phyloP scores from a whole-genome alignment of 192 early-diverging fungal genomes.

The Backusella westeae region DNA sequence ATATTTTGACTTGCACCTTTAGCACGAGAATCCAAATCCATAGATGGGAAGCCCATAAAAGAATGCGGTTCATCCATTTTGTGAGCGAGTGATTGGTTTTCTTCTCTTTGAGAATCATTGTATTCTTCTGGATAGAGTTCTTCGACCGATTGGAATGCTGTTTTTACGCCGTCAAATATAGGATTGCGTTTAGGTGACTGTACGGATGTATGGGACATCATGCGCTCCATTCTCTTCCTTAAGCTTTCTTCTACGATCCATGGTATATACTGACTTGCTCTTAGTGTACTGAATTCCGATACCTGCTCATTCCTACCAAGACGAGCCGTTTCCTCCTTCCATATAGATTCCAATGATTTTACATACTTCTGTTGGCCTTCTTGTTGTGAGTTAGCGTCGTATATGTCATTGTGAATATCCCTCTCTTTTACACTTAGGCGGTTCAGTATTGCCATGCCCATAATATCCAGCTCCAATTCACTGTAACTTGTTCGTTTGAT shows the following conservation, averaged over 20 bases:
- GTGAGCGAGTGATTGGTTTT: not conserved
- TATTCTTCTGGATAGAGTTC: slow-evolving; percentile 26
- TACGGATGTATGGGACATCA: not conserved
- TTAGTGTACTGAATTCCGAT: not conserved
- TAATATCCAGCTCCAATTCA: slow-evolving; percentile 76
- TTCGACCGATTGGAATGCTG: slow-evolving; percentile 46
- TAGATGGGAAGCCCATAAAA: not conserved
- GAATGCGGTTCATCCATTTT: not conserved
- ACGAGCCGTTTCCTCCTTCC: slow-evolving; percentile 61
- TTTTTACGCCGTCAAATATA: slow-evolving; percentile 28
- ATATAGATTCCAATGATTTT: slow-evolving; percentile 56
- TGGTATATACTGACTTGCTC: not conserved
- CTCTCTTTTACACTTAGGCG: slow-evolving; percentile 46
- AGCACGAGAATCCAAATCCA: not conserved
- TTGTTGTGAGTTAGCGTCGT: slow-evolving; percentile 31
- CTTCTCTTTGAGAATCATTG: not conserved
- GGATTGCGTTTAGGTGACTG: not conserved
- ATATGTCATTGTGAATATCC: slow-evolving; percentile 42
- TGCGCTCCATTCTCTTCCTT: slow-evolving; percentile 5
- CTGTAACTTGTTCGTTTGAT: slow-evolving; percentile 57
- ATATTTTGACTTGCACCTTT: not conserved
- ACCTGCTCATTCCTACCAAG: slow-evolving; percentile 15
- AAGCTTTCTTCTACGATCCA: slow-evolving; percentile 20
- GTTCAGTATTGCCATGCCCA: slow-evolving; percentile 65
- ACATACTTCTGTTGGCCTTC: slow-evolving; percentile 45